Conservation (phyloP, 345 rosid species). For the Trapa incisa region DNA sequence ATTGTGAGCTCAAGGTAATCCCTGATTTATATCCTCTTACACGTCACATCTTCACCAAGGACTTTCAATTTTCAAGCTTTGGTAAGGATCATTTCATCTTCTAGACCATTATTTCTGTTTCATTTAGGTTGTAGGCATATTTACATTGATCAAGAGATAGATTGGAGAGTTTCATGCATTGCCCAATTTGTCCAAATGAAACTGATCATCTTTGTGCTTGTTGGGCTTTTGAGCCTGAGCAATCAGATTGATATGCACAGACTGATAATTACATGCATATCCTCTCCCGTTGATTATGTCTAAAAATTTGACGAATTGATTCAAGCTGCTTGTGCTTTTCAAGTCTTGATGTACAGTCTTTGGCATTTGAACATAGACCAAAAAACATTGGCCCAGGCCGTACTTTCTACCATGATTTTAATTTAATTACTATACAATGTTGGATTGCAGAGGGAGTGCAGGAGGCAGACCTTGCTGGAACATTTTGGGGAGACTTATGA, state of each 20-base stretch:
- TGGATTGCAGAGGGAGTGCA: conserved; percentile 46
- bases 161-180: too few relatives aligned
- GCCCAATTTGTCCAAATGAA: too few relatives aligned
- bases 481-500: conserved; percentile 79
- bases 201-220: too few relatives aligned
- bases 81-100: background rate
- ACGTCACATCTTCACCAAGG: background rate
- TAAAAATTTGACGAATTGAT: too few relatives aligned
- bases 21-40: background rate
- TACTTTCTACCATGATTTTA: background rate
- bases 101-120: background rate
- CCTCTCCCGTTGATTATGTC: too few relatives aligned
- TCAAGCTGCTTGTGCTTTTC: too few relatives aligned
- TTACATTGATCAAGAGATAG: background rate
- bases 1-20: conserved; percentile 75
- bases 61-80: background rate
- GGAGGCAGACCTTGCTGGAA: conserved; percentile 58
- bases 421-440: background rate
- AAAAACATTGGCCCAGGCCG: background rate
- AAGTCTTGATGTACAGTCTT: too few relatives aligned
- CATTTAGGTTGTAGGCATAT: background rate
- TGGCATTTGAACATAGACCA: background rate
- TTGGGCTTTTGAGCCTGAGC: too few relatives aligned
- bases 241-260: too few relatives aligned
- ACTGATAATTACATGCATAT: too few relatives aligned